Conservation (phyloP, 2,329 filamentous ascomycete species). For the Coniosporium tulheliwenetii region DNA sequence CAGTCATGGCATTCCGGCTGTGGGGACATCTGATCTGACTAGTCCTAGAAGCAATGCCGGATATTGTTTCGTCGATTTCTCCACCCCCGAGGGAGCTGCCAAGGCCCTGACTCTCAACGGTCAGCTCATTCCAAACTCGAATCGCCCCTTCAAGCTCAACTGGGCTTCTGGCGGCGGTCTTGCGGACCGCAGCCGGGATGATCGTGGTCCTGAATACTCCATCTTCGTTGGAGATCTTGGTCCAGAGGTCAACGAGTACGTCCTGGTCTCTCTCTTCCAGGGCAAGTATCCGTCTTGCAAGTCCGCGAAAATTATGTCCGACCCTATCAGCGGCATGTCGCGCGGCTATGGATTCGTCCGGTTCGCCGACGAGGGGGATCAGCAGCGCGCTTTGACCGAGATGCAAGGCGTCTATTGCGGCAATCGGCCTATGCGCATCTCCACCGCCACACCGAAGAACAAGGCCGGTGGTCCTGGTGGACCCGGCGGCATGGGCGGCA, state of each 20-base stretch:
- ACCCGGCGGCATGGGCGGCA: slow-evolving; percentile 35
- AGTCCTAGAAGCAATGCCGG: slow-evolving; percentile 64
- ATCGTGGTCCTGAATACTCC: slow-evolving; percentile 87
- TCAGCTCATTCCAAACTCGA: slow-evolving; percentile 79
- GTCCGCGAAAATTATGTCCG: slow-evolving; percentile 99
- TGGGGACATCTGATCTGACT: background rate
- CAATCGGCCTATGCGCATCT: slow-evolving; percentile 97
- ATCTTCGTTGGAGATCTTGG: slow-evolving; percentile 98
- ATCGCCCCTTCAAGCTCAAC: slow-evolving; percentile 95
- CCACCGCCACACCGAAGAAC: slow-evolving; percentile 95
- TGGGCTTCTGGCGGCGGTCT: slow-evolving; percentile 96
- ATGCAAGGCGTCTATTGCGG: slow-evolving; percentile 99
- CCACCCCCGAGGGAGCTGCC: slow-evolving; percentile 64
- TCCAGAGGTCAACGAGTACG: slow-evolving; percentile 97
- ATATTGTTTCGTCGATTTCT: slow-evolving; percentile 96
- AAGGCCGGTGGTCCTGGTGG: slow-evolving; percentile 39
- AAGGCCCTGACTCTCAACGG: slow-evolving; percentile 89
- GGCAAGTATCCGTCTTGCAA: slow-evolving; percentile 94
- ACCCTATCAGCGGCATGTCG: slow-evolving; percentile 93
- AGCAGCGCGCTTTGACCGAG: slow-evolving; percentile 87
- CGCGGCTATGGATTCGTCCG: slow-evolving; percentile 96
- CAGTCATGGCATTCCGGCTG: slow-evolving; percentile 18
- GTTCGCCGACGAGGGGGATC: slow-evolving; percentile 88
- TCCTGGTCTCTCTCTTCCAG: slow-evolving; percentile 93
- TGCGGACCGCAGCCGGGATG: slow-evolving; percentile 77